phyloP scores from a whole-genome alignment of 2,329 filamentous ascomycete species.

The Colletotrichum sp. region DNA sequence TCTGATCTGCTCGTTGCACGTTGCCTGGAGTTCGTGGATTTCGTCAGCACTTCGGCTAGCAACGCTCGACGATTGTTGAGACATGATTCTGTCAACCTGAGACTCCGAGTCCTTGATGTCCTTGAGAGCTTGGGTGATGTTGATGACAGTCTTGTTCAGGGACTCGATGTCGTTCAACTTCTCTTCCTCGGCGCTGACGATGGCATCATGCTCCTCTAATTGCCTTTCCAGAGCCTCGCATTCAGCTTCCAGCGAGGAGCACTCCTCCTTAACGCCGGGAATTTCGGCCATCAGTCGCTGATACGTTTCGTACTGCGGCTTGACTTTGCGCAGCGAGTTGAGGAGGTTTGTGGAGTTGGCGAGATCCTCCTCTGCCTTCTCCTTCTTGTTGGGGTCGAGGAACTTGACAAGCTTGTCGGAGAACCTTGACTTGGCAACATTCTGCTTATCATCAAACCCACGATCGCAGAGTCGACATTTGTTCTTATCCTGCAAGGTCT shows the following conservation, averaged over 20 bases:
- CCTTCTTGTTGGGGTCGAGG: constrained; percentile 66
- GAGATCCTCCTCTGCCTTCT: constrained; percentile 67
- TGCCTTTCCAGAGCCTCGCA: constrained; percentile 63
- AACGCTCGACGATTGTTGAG: constrained; percentile 75
- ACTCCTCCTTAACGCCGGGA: constrained; percentile 69
- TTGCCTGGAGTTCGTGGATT: constrained; percentile 78
- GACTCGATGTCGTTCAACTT: constrained; percentile 76
- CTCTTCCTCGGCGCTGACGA: constrained; percentile 68
- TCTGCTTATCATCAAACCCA: constrained; percentile 65
- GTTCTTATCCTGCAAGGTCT: constrained; percentile 70
- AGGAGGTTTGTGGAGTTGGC: constrained; percentile 55
- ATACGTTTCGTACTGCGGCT: constrained; percentile 76
- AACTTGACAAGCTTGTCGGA: constrained; percentile 70
- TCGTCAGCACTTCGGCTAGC: constrained; percentile 77
- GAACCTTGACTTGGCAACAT: constrained; percentile 65
- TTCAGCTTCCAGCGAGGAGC: constrained; percentile 66
- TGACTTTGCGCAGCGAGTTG: constrained; percentile 65
- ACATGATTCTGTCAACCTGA: constrained; percentile 77
- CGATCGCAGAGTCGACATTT: constrained; percentile 80
- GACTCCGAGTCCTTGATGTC: constrained; percentile 75
- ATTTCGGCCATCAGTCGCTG: constrained; percentile 74
- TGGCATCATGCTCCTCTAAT: constrained; percentile 71
- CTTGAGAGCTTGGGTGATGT: constrained; percentile 73
- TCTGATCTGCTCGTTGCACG: constrained; percentile 71
- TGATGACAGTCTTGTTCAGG: constrained; percentile 76